Conservation (phyloP, 345 rosid species). For the Lumnitzera racemosa region DNA sequence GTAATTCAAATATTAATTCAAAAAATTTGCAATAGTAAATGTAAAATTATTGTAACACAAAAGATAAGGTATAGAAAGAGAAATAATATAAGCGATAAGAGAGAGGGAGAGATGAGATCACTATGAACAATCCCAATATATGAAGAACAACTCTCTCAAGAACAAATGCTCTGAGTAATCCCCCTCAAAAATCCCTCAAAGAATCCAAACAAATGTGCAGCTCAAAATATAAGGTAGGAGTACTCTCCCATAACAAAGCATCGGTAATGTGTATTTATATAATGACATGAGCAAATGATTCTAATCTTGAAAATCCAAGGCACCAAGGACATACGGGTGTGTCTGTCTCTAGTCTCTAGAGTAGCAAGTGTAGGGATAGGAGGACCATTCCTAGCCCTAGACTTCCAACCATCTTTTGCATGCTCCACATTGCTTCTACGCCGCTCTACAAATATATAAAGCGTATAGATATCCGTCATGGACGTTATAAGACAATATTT, state of each 20-base stretch:
- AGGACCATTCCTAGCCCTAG: slow-evolving; percentile 26
- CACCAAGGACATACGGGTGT: not conserved
- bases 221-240: slow-evolving; percentile 3
- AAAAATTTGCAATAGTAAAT: too few relatives aligned
- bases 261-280: slow-evolving; percentile 26
- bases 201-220: slow-evolving; percentile 30
- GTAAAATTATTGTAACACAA: too few relatives aligned
- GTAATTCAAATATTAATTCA: too few relatives aligned
- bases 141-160: slow-evolving; percentile 14
- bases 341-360: slow-evolving; percentile 16
- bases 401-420: slow-evolving; percentile 24
- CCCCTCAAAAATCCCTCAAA: slow-evolving; percentile 32
- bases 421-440: slow-evolving; percentile 24
- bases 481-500: too few relatives aligned
- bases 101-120: not conserved
- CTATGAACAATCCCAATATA: slow-evolving; percentile 9
- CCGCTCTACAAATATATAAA: slow-evolving; percentile 37
- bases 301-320: not conserved
- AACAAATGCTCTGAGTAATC: slow-evolving; percentile 9
- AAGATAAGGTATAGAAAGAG: too few relatives aligned
- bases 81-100: too few relatives aligned
- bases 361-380: slow-evolving; percentile 25
- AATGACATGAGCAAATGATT: slow-evolving; percentile 1
- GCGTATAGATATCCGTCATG: not conserved
- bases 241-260: slow-evolving; percentile 3